A percentile compares a stretch with the other conserved stretches of the same genome.
Evolutionary conservation across 2,329 filamentous ascomycete species (phyloP).

Genomic region (Calonectria pseudoturangicola): DNA sequence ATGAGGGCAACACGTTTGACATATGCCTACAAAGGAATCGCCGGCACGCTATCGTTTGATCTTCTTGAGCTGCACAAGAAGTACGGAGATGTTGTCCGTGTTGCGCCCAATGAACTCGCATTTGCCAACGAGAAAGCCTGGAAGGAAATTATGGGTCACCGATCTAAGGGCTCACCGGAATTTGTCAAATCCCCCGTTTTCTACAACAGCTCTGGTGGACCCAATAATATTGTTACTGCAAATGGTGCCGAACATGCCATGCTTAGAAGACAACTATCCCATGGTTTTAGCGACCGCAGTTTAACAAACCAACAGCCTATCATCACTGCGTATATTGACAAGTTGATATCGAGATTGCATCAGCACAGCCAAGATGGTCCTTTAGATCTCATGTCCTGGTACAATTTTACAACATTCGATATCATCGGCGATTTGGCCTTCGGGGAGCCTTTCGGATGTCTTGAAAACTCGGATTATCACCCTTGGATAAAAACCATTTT

Average conservation of each 20-base stretch:
- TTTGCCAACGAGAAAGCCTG: constrained; percentile 21
- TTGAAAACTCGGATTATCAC: constrained; percentile 7
- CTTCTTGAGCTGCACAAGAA: background rate
- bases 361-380: background rate
- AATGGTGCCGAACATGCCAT: constrained; percentile 5
- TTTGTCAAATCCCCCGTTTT: background rate
- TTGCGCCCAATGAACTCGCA: constrained; percentile 26
- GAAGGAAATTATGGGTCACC: constrained; percentile 20
- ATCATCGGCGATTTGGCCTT: constrained; percentile 31
- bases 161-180: constrained; percentile 6
- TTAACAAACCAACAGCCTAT: constrained; percentile 3
- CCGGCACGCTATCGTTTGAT: constrained; percentile 1
- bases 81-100: constrained; percentile 29
- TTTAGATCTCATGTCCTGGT: constrained; percentile 7
- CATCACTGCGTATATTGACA: background rate
- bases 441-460: constrained; percentile 20
- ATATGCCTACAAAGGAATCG: background rate
- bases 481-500: background rate
- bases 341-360: background rate
- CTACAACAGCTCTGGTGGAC: background rate
- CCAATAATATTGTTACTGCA: background rate
- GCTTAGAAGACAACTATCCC: background rate
- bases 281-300: background rate
- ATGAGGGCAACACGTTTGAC: constrained; percentile 2
- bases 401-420: constrained; percentile 25